Conservation (phyloP, 352 stramenopile species). For the Achlya hypogyna region DNA sequence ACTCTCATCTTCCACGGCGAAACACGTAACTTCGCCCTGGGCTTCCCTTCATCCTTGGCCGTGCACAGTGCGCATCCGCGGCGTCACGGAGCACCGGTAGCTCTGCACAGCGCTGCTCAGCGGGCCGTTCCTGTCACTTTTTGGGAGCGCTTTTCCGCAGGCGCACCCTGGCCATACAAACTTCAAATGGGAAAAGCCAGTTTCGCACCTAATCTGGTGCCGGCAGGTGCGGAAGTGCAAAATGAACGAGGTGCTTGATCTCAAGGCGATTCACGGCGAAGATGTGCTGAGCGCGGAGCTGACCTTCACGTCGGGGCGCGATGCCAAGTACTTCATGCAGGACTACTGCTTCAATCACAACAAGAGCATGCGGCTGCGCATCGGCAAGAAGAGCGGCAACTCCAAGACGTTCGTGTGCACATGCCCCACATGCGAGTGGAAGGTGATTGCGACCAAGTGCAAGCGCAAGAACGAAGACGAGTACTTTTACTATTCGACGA, state of each 20-base stretch:
- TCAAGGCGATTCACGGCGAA: slow-evolving; percentile 15
- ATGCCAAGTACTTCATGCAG: slow-evolving; percentile 21
- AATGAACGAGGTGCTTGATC: slow-evolving; percentile 5
- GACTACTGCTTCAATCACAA: slow-evolving; percentile 20
- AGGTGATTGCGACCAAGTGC: slow-evolving; percentile 15
- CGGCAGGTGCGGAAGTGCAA: neutral
- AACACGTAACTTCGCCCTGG: too few species aligned
- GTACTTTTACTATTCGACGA: slow-evolving; percentile 21
- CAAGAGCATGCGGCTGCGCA: slow-evolving; percentile 14
- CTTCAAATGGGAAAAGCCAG: neutral
- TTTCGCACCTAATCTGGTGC: neutral
- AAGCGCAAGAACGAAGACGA: slow-evolving; percentile 21
- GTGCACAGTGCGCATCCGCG: too few species aligned
- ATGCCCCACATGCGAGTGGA: slow-evolving; percentile 12
- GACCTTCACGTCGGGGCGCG: slow-evolving; percentile 15
- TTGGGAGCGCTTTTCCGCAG: too few species aligned
- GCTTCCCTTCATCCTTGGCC: too few species aligned
- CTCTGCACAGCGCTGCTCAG: too few species aligned
- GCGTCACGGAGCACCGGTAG: too few species aligned
- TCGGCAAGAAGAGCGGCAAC: slow-evolving; percentile 20
- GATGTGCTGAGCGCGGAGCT: slow-evolving; percentile 12
- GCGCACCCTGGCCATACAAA: too few species aligned
- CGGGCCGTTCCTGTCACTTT: too few species aligned
- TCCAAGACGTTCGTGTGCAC: slow-evolving; percentile 21
- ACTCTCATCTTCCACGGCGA: too few species aligned